Percentiles rank a stretch among this genome's conserved stretches.
Evolutionary conservation across 1,139 yeast species (phyloP).

Genomic region (Blastobotrys aristatus): DNA sequence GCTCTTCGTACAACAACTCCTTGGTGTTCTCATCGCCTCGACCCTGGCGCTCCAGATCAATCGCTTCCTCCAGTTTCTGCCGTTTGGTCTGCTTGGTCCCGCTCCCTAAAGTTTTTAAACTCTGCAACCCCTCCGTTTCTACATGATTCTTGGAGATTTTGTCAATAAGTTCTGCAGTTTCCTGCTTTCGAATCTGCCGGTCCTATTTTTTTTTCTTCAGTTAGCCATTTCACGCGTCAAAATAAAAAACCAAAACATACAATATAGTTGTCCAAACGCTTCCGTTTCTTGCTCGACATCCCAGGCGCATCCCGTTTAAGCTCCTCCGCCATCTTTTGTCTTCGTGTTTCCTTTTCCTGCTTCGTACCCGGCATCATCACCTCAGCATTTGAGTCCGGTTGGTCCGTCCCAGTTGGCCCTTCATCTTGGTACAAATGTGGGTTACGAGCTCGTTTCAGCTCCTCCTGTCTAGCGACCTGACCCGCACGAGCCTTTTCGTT

Average conservation of each 20-base stretch:
- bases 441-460: constrained; percentile 61
- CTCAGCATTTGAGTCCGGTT: constrained; percentile 60
- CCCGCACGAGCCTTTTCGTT: constrained; percentile 86
- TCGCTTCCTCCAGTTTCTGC: constrained; percentile 70
- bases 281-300: constrained; percentile 66
- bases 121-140: constrained; percentile 63
- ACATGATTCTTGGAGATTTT: constrained; percentile 62
- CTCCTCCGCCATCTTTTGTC: constrained; percentile 57
- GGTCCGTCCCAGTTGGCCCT: constrained; percentile 5
- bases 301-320: constrained; percentile 61
- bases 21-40: constrained; percentile 59
- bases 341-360: constrained; percentile 59
- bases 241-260: constrained; percentile 22
- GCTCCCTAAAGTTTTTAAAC: constrained; percentile 71
- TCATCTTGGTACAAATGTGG: constrained; percentile 34
- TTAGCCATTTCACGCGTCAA: not conserved
- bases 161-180: constrained; percentile 69
- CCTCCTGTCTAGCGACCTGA: constrained; percentile 74
- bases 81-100: constrained; percentile 62
- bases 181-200: constrained; percentile 85
- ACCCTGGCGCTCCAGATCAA: constrained; percentile 69
- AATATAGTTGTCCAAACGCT: constrained; percentile 46
- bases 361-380: constrained; percentile 45
- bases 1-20: constrained; percentile 64
- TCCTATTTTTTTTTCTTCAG: constrained; percentile 38